Evolutionary conservation across 495 filamentous ascomycete genomes (phyloP), one percentile per base, ranked within the genome.

Genomic region (Aspergillus indologenus): DNA sequence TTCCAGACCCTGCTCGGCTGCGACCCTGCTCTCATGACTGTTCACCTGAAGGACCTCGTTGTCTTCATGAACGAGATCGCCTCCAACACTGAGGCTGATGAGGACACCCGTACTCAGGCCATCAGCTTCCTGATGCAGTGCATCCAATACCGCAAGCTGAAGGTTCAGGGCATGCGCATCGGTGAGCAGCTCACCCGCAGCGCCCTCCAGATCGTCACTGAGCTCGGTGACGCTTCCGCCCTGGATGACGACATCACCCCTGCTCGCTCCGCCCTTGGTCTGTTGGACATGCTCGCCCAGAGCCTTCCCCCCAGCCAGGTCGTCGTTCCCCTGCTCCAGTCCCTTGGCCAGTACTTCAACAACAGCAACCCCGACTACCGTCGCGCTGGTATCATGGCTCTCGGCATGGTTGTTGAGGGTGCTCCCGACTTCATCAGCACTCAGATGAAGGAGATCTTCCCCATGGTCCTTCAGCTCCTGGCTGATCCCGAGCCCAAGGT

Each of bases 1-100:
- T 96, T 98, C 82, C 95, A 98, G 76, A 96, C 90, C 31, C 83
- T 98, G 58, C 81, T 98, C 29, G 90, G 90, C 59, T 96, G 90
- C 68, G 92, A 98, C 65, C 85, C 88, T 22, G 82, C 87, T n/a
- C 79, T 98, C 26, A 76, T 97, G 23, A 89, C 86, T 58, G 79
- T 81, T 40, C 91, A 96, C 75, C 92, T 99, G 71, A 89, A 87
- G 72, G 89, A 97, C 67, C 80, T 98, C 26, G 78, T 98, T 48
- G 85, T 90, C 61, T 96, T 98, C 79, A 97, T 98, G 90, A 88
- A 92, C 63, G 88, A 95, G 53, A 76, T 98, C 46, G 84, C 90
- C 45, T 80, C 85, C 57, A 86, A 91, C 64, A 89, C 83, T 17
- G 76, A 86, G 20, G 76, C 87, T 11, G 88, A 90, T 19, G 92